Percentiles rank a stretch among this genome's conserved stretches.
Evolutionary conservation across 75 land plant genomes (phyloP).

Genomic region (Cupressus sempervirens): DNA sequence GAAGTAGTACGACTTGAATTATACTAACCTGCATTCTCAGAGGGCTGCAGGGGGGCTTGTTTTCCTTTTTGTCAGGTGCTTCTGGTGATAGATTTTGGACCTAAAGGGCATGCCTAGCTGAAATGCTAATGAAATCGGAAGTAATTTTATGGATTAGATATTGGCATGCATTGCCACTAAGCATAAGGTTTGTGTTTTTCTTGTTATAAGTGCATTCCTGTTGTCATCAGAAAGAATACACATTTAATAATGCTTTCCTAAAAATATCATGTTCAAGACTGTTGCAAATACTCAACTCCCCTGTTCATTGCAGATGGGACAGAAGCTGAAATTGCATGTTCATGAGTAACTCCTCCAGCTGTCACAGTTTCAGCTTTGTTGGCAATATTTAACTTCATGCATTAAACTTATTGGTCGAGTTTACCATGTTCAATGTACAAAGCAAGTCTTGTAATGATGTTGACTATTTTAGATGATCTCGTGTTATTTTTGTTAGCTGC

Average conservation of each 20-base stretch:
- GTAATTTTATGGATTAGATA: background rate
- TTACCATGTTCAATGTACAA: background rate
- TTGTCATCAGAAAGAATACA: background rate
- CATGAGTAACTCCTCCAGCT: slow-evolving; percentile 1
- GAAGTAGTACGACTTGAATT: background rate
- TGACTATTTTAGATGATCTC: background rate
- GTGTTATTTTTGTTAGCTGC: background rate
- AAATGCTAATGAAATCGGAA: background rate
- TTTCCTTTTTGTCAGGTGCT: background rate
- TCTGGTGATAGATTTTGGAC: background rate
- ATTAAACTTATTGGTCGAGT: background rate
- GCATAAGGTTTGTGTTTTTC: background rate
- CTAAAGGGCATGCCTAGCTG: too few relatives aligned
- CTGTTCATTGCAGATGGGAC: slow-evolving; percentile 2
- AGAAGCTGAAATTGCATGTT: background rate
- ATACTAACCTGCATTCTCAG: background rate
- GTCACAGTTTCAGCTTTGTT: background rate
- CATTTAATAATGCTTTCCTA: background rate
- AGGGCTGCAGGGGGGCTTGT: background rate
- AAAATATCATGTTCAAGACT: background rate
- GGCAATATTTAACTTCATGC: background rate
- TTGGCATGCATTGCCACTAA: background rate
- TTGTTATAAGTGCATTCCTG: background rate
- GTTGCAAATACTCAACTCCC: background rate
- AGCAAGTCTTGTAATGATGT: background rate